These are phyloP conservation scores for Gastrolobium villosum DNA, from an alignment of 306 rosid genomes.

Conservation along the genomic window DNA sequence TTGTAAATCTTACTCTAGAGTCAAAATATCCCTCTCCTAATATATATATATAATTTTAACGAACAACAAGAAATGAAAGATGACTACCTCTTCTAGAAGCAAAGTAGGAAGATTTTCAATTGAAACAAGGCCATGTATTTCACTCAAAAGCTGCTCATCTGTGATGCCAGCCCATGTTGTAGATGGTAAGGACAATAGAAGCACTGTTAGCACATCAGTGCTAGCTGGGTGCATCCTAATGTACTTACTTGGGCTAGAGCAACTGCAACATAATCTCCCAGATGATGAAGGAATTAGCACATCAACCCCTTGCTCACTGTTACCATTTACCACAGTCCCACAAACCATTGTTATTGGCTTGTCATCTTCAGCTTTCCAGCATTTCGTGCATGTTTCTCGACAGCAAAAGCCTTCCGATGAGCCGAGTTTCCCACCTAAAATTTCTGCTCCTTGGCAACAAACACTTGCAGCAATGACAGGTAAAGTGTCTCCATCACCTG, in stretches of 20 bases:
- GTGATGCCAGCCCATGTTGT: conserved; percentile 85
- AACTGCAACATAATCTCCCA: conserved; percentile 55
- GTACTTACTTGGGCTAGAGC: conserved; percentile 59
- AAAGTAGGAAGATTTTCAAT: conserved; percentile 75
- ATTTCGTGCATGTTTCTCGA: conserved; percentile 72
- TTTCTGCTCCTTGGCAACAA: conserved; percentile 93
- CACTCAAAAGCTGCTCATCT: conserved; percentile 64
- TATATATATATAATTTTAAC: background rate
- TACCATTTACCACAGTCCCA: conserved; percentile 78
- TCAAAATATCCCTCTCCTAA: no score
- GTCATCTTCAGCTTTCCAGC: conserved; percentile 71
- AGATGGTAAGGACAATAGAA: conserved; percentile 81
- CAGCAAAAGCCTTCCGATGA: conserved; percentile 66
- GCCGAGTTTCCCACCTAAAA: conserved; percentile 65
- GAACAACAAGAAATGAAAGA: conserved; percentile 3
- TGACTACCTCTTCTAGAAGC: conserved; percentile 93
- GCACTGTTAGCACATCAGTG: conserved; percentile 83
- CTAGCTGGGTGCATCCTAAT: conserved; percentile 76
- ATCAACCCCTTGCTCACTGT: conserved; percentile 75
- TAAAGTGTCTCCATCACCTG: conserved; percentile 56
- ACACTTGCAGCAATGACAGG: conserved; percentile 82
- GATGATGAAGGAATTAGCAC: conserved; percentile 80
- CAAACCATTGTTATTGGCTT: conserved; percentile 73
- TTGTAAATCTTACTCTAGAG: no score
- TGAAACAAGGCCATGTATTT: conserved; percentile 70